phyloP scores from a whole-genome alignment of 257 asterid species.

The Nicotiana otophora region DNA sequence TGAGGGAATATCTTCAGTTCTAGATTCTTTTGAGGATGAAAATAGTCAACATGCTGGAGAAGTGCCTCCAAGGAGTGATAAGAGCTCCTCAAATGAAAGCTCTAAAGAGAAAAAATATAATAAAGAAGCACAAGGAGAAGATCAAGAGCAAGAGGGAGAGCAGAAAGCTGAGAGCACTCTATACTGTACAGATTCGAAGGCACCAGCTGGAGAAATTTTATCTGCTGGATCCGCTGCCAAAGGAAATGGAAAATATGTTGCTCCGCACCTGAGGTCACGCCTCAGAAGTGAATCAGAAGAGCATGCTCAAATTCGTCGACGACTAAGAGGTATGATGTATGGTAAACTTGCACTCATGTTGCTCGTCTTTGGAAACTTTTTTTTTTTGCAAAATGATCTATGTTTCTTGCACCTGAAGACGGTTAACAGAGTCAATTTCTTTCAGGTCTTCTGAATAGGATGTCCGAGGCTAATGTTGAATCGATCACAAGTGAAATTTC shows the following conservation, averaged over 20 bases:
- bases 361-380: slow-evolving; percentile 3
- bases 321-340: slow-evolving; percentile 52
- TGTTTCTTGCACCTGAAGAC: slow-evolving; percentile 10
- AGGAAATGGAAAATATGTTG: slow-evolving; percentile 39
- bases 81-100: slow-evolving; percentile 11
- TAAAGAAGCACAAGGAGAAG: slow-evolving; percentile 20
- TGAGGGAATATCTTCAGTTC: slow-evolving; percentile 40
- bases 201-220: slow-evolving; percentile 15
- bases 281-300: slow-evolving; percentile 58
- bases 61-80: slow-evolving; percentile 7
- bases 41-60: slow-evolving; percentile 16
- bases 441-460: slow-evolving; percentile 78
- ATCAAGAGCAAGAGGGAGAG: slow-evolving; percentile 15
- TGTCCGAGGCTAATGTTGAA: slow-evolving; percentile 80
- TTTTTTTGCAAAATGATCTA: not conserved
- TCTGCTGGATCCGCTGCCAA: slow-evolving; percentile 20
- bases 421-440: slow-evolving; percentile 15
- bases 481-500: slow-evolving; percentile 63
- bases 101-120: slow-evolving; percentile 1
- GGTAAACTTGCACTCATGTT: not conserved
- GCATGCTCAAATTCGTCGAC: slow-evolving; percentile 59
- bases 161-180: slow-evolving; percentile 26
- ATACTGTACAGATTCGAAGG: slow-evolving; percentile 19
- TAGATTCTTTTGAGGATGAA: slow-evolving; percentile 20
- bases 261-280: slow-evolving; percentile 64